Evolutionary conservation across 352 stramenopile species (phyloP), one percentile per base, ranked within the genome.

Genomic region (Lagenidium giganteum): DNA sequence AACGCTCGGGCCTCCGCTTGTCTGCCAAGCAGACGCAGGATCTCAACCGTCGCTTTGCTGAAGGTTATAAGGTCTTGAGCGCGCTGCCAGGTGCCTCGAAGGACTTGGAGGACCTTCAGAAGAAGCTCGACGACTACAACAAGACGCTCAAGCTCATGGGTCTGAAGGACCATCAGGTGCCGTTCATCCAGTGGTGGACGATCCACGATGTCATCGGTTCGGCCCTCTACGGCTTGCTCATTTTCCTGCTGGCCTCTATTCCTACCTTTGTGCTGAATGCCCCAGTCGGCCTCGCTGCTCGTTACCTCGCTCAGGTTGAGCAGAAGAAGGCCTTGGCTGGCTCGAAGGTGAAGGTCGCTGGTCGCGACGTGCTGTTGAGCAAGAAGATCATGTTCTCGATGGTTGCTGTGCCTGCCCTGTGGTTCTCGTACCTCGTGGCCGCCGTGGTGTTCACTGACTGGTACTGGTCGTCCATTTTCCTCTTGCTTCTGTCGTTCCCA

Each of bases 351-450:
- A 97, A 97, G 52, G 79, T 97, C 28, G 66, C 76, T 17, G 91
- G 71, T 23, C 75, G 79, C 14, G 91, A 97, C 42, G 90, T 97
- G 4, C 42, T 97, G 33, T 46, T 96, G 17, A 95, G 79, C 59
- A 96, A 96, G 65, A 97, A 97, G 64, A 96, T 97, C 45, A 69
- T 91, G 42, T 92, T 96, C 34, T 96, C 83, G 26, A 93, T 96
- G 24, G 68, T 97, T 25, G 79, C 92, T 0, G 84, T 97, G 38
- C 88, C 88, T 9, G 49, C 77, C 42, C 67, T 97, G 8, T 95
- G 86, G 71, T 45, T 95, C 44, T 63, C 87, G 27, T 96, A 97
- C 58, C 66, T 85, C 35, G 47, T 95, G 21, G 61, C 90, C 17
- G 78, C 87, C 16, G 67, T 94, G 31, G 43, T 83, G 21, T 62